Evolutionary conservation across 2,329 filamentous ascomycete genomes (phyloP), one percentile per base, ranked within the genome.

Genomic region (Colletotrichum lupini): DNA sequence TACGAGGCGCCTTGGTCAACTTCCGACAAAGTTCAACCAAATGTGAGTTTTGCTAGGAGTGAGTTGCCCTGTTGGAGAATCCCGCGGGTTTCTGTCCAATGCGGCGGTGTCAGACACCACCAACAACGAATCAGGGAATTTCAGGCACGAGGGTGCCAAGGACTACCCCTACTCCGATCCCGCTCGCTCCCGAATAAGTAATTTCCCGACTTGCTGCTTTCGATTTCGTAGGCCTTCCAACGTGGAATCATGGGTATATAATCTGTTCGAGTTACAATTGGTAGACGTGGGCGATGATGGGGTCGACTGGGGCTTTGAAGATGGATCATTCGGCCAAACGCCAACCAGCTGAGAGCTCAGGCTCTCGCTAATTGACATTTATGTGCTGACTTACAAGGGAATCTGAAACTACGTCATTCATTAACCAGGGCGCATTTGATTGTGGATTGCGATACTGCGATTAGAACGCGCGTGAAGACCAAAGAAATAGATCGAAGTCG

Each of bases 161-260:
- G 67, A 26, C 67, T 42, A 70, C 66, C 67, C 67, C 67, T 70
- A 61, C 67, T 42, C 53, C 55, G 61, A 59, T 66, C 67, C 42
- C 56, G 42, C 57, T 67, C 30, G 22, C 37, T 53, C 67, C 67
- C 53, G 22, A 66, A 70, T 66, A 70, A 53, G 67, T 24, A 60
- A 66, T 66, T 66, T 37, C 61, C 55, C 30, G 42, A 53, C 65
- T 59, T 19, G 37, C 16, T 42, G 37, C 37, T 42, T 19, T 16
- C 16, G 37, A 19, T 19, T 19, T 42, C 16, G 14, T 7, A 19
- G 5, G 16, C 16, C 14, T 19, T 19, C 26, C 26, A 30, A 12
- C 35, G 12, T 49, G 52, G 3, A 24, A 37, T 22, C 42, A 30
- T 30, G 22, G 24, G n/a, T 11, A 49, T 0, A 59, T 52, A 7